Conservation (phyloP, 805 yeast species). For the Suhomyces sp. region DNA sequence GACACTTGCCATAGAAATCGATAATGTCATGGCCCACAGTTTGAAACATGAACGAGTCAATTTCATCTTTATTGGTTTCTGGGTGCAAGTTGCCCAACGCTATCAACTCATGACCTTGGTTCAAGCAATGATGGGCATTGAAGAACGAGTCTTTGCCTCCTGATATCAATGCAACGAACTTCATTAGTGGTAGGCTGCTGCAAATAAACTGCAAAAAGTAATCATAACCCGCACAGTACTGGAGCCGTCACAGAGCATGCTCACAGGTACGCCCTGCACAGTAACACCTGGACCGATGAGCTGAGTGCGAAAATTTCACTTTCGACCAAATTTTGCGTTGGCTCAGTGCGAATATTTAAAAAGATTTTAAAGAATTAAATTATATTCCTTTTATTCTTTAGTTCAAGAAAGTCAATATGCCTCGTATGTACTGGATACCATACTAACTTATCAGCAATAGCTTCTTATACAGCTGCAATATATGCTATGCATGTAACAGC, state of each 20-base stretch:
- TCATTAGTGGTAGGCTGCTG: constrained; percentile 49
- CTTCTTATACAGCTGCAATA: neutral
- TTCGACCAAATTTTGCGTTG: neutral
- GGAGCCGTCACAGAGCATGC: neutral
- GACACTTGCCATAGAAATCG: constrained; percentile 60
- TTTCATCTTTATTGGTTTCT: constrained; percentile 49
- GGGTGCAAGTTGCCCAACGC: constrained; percentile 88
- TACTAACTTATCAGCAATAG: constrained; percentile 3
- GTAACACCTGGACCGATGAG: neutral
- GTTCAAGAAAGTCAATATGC: constrained; percentile 46
- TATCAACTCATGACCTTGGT: constrained; percentile 77
- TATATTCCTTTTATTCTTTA: constrained; percentile 3
- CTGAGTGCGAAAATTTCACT: neutral
- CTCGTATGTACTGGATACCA: constrained; percentile 49
- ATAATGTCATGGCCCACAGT: constrained; percentile 91
- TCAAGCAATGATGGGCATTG: constrained; percentile 81
- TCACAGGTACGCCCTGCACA: neutral
- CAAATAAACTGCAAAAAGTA: neutral
- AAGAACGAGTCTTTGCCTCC: constrained; percentile 97
- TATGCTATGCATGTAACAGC: neutral
- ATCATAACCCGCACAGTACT: neutral
- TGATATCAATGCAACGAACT: constrained; percentile 85
- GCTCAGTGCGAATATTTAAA: neutral
- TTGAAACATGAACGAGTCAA: constrained; percentile 96
- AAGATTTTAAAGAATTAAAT: constrained; percentile 1